Evolutionary conservation across 2,329 filamentous ascomycete species (phyloP).

Genomic region (Penicillium sp.): DNA sequence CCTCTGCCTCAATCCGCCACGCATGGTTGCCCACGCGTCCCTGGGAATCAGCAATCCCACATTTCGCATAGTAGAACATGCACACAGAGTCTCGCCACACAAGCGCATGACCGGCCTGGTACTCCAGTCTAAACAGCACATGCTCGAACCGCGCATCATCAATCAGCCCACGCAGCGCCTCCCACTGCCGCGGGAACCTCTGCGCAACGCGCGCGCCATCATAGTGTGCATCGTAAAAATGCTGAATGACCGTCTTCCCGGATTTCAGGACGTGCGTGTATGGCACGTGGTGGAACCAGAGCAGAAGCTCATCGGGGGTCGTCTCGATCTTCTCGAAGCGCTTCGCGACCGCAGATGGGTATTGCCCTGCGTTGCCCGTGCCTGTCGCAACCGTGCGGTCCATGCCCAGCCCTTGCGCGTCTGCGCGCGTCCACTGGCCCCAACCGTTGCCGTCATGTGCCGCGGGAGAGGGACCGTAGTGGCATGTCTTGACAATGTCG

Average conservation of each 20-base stretch:
- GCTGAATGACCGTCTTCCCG: constrained; percentile 70
- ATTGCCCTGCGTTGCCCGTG: constrained; percentile 69
- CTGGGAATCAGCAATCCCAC: constrained; percentile 62
- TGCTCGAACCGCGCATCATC: constrained; percentile 66
- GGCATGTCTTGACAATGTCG: constrained; percentile 66
- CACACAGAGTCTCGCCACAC: constrained; percentile 73
- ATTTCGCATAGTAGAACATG: constrained; percentile 67
- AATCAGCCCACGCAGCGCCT: constrained; percentile 57
- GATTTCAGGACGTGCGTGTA: constrained; percentile 67
- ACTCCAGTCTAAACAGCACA: constrained; percentile 62
- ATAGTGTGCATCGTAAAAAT: constrained; percentile 70
- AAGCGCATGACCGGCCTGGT: constrained; percentile 71
- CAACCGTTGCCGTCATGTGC: constrained; percentile 70
- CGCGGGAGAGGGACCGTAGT: constrained; percentile 71
- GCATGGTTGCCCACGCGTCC: constrained; percentile 65
- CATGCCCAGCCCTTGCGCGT: constrained; percentile 67
- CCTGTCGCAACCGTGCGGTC: constrained; percentile 72
- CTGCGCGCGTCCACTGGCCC: constrained; percentile 75
- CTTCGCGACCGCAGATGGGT: constrained; percentile 63
- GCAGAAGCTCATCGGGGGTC: constrained; percentile 69
- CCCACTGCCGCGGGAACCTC: constrained; percentile 60
- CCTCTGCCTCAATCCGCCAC: constrained; percentile 71
- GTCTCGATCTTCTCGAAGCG: constrained; percentile 65
- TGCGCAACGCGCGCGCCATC: constrained; percentile 64
- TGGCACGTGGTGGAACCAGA: constrained; percentile 77